phyloP scores from a whole-genome alignment of 768 basidiomycete species.

The Inosperma sp. region DNA sequence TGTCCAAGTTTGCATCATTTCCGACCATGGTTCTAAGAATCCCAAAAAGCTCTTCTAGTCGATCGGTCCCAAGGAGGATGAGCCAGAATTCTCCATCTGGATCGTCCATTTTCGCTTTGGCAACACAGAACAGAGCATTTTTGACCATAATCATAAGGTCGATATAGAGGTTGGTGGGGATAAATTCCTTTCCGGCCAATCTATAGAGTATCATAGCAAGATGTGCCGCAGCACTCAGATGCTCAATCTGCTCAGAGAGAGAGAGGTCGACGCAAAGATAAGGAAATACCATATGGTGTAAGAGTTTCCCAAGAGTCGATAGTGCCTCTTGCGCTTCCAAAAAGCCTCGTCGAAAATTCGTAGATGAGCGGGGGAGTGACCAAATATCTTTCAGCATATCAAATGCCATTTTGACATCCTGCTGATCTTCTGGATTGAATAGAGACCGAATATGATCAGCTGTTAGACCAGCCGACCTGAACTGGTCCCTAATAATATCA shows the following conservation, averaged over 20 bases:
- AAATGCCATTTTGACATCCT: conserved; percentile 25
- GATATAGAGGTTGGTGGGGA: conserved; percentile 20
- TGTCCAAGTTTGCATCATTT: conserved; percentile 22
- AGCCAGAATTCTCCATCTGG: conserved; percentile 28
- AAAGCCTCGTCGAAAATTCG: conserved; percentile 1
- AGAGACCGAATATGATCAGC: conserved; percentile 15
- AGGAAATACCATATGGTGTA: conserved; percentile 19
- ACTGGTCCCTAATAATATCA: conserved; percentile 16
- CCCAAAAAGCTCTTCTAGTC: conserved; percentile 31
- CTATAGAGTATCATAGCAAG: conserved; percentile 17
- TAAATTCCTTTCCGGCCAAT: conserved; percentile 10
- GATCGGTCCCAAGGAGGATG: conserved; percentile 29
- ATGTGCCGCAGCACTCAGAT: conserved; percentile 22
- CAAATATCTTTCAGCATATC: conserved; percentile 20
- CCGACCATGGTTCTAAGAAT: too few species aligned
- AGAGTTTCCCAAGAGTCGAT: conserved; percentile 12
- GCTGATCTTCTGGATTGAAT: conserved; percentile 23
- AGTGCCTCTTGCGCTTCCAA: conserved; percentile 5
- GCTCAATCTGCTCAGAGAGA: conserved; percentile 23
- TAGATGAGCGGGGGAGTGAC: conserved; percentile 9
- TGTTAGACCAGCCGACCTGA: conserved; percentile 9
- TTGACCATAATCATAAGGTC: conserved; percentile 20
- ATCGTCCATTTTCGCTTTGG: conserved; percentile 27
- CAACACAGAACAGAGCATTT: conserved; percentile 21
- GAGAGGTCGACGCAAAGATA: conserved; percentile 21